Percentiles rank a stretch among this genome's conserved stretches.
Evolutionary conservation across 1,284 basidiomycete species (phyloP).

Genomic region (Cryptococcus sp.): DNA sequence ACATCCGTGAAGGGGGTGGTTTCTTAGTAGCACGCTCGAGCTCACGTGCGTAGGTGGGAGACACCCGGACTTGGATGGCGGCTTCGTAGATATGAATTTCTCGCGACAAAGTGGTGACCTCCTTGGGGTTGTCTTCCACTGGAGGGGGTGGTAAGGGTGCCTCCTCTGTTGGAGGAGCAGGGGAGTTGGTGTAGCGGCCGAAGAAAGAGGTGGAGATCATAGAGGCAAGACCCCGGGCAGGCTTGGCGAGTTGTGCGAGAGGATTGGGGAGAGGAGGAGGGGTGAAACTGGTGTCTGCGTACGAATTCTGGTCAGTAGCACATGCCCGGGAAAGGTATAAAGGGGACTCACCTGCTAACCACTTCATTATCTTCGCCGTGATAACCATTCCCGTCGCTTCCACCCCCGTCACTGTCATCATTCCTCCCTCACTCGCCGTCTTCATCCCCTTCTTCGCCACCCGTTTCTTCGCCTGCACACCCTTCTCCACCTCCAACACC

Average conservation of each 20-base stretch:
- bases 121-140: conserved; percentile 55
- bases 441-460: conserved; percentile 57
- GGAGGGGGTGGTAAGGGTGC: conserved; percentile 40
- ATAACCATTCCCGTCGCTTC: conserved; percentile 71
- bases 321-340: no score
- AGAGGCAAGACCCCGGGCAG: conserved; percentile 68
- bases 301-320: conserved; percentile 1
- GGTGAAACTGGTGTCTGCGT: conserved; percentile 63
- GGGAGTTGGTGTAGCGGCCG: conserved; percentile 49
- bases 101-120: conserved; percentile 63
- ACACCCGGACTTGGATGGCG: conserved; percentile 69
- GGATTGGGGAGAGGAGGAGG: conserved; percentile 44
- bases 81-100: conserved; percentile 79
- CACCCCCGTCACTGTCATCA: conserved; percentile 68
- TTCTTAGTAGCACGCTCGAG: conserved; percentile 93
- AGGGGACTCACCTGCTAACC: conserved; percentile 51
- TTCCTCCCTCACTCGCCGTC: conserved; percentile 50
- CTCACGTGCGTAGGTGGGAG: conserved; percentile 70
- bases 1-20: conserved; percentile 74
- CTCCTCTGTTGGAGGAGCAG: conserved; percentile 37
- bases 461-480: conserved; percentile 57
- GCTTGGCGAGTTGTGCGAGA: conserved; percentile 23
- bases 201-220: conserved; percentile 62
- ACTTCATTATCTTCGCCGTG: conserved; percentile 75
- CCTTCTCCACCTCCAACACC: conserved; percentile 72